These are phyloP conservation scores for Carex kokanica DNA, from an alignment of 176 grass and related monocot genomes.

Conservation along the genomic window DNA sequence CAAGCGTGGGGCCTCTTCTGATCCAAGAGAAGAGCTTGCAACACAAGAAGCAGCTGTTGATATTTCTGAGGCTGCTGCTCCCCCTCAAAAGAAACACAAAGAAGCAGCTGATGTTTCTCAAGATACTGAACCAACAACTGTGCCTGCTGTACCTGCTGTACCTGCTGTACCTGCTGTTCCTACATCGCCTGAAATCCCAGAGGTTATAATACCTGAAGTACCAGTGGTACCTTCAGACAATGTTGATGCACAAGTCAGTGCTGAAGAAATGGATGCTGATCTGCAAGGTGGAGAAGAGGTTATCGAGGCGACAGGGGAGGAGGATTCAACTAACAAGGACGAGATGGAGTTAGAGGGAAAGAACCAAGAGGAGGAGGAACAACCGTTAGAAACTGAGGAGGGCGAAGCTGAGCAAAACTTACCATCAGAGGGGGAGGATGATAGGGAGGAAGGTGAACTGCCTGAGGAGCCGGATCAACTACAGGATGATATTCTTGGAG, in stretches of 20 bases:
- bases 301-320: slow-evolving; percentile 40
- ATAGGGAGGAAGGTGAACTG: slow-evolving; percentile 80
- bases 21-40: slow-evolving; percentile 40
- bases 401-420: slow-evolving; percentile 44
- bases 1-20: slow-evolving; percentile 47
- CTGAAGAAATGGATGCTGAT: slow-evolving; percentile 70
- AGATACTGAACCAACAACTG: slow-evolving; percentile 37
- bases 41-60: slow-evolving; percentile 37
- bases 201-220: slow-evolving; percentile 19
- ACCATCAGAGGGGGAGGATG: slow-evolving; percentile 55
- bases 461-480: slow-evolving; percentile 60
- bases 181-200: slow-evolving; percentile 28
- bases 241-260: slow-evolving; percentile 38
- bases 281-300: slow-evolving; percentile 42
- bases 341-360: slow-evolving; percentile 43
- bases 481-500: slow-evolving; percentile 36
- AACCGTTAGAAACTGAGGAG: slow-evolving; percentile 28
- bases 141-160: slow-evolving; percentile 18
- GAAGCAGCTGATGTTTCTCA: slow-evolving; percentile 30
- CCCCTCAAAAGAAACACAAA: slow-evolving; percentile 79
- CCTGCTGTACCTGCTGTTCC: slow-evolving; percentile 29
- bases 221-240: slow-evolving; percentile 11
- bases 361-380: slow-evolving; percentile 34
- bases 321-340: slow-evolving; percentile 48
- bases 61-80: slow-evolving; percentile 34